Percentiles rank a stretch among this genome's conserved stretches.
These are phyloP conservation scores for Rhizomucor pusillus DNA, from an alignment of 371 early-diverging fungal species.

Conservation along the genomic window DNA sequence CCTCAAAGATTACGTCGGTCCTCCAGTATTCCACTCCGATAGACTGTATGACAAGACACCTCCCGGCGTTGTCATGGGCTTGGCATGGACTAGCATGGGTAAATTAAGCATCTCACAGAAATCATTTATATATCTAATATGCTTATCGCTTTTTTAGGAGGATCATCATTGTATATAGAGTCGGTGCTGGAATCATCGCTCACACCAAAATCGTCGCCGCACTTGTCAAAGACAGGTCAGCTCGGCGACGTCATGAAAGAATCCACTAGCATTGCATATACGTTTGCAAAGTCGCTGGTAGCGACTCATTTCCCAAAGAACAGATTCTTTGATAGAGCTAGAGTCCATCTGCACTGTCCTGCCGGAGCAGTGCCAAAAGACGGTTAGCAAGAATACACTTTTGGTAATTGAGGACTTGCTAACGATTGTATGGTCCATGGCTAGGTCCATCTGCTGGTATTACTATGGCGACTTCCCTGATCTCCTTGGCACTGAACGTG, in stretches of 20 bases:
- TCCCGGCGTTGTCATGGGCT: slow-evolving; percentile 93
- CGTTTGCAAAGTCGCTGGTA: slow-evolving; percentile 82
- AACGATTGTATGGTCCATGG: background rate
- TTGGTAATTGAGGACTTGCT: background rate
- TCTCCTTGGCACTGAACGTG: slow-evolving; percentile 83
- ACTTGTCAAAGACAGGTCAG: slow-evolving; percentile 85
- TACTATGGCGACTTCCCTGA: slow-evolving; percentile 93
- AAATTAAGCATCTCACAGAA: slow-evolving; percentile 9
- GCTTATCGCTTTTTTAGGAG: slow-evolving; percentile 50
- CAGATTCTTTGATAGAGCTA: slow-evolving; percentile 84
- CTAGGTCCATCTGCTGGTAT: slow-evolving; percentile 87
- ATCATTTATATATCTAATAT: background rate
- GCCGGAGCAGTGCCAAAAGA: slow-evolving; percentile 98
- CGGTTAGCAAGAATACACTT: slow-evolving; percentile 27
- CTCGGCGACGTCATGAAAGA: slow-evolving; percentile 99
- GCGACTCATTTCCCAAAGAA: slow-evolving; percentile 75
- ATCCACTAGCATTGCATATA: slow-evolving; percentile 91
- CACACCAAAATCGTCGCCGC: slow-evolving; percentile 64
- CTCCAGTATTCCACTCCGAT: slow-evolving; percentile 86
- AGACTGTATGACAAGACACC: slow-evolving; percentile 90
- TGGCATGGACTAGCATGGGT: slow-evolving; percentile 95
- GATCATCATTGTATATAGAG: slow-evolving; percentile 93
- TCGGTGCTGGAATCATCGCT: slow-evolving; percentile 85
- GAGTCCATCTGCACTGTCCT: slow-evolving; percentile 94
- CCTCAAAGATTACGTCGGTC: slow-evolving; percentile 91